Evolutionary conservation across 139 green algal genomes (phyloP).

Genomic region (Chara braunii): DNA sequence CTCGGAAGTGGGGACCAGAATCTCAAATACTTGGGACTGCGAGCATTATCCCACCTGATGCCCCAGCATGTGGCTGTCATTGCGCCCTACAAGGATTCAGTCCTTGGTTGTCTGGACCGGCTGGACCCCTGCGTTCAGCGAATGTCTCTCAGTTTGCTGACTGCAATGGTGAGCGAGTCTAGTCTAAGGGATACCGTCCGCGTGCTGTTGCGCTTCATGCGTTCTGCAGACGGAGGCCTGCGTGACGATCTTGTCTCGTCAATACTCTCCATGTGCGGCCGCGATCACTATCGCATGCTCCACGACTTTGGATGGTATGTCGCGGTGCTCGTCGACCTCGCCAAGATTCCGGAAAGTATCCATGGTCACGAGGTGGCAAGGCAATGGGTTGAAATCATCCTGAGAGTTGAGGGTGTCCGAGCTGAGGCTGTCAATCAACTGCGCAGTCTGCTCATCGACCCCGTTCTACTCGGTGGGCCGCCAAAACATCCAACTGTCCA

Average conservation of each 20-base stretch:
- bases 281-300: slow-evolving; percentile 39
- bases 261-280: slow-evolving; percentile 39
- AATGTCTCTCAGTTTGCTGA: slow-evolving; percentile 14
- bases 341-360: slow-evolving; percentile 10
- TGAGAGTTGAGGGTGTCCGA: slow-evolving; percentile 24
- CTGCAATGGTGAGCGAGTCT: slow-evolving; percentile 16
- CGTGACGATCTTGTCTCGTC: slow-evolving; percentile 31
- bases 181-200: slow-evolving; percentile 9
- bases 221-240: slow-evolving; percentile 6
- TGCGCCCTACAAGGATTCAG: neutral
- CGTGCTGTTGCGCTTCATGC: slow-evolving; percentile 18
- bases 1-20: slow-evolving; percentile 34
- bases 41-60: slow-evolving; percentile 26
- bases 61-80: slow-evolving; percentile 13
- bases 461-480: neutral
- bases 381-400: slow-evolving; percentile 44
- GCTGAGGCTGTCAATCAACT: slow-evolving; percentile 20
- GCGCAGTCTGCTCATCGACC: slow-evolving; percentile 9
- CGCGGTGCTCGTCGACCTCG: slow-evolving; percentile 40
- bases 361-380: slow-evolving; percentile 32
- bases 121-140: slow-evolving; percentile 10
- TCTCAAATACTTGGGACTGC: slow-evolving; percentile 42
- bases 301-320: slow-evolving; percentile 45
- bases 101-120: slow-evolving; percentile 29
- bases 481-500: neutral